These are phyloP conservation scores for Pythium apleroticum DNA, from an alignment of 352 stramenopile species.

Conservation along the genomic window DNA sequence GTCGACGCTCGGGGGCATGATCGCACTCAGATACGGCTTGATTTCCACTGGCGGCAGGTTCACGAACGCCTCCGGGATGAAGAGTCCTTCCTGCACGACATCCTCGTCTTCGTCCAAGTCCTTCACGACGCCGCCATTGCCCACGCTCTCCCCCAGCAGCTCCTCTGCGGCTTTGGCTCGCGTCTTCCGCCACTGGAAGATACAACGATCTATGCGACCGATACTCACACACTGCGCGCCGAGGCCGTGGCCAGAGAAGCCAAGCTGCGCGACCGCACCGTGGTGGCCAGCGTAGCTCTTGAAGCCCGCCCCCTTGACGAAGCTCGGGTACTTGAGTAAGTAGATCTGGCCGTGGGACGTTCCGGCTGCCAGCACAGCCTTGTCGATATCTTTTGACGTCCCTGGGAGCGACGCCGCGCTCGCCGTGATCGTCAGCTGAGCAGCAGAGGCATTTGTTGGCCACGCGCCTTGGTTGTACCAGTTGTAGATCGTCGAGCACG, in stretches of 20 bases:
- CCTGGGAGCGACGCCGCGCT: conserved; percentile 40
- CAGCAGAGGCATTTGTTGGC: conserved; percentile 32
- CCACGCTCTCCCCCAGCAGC: not conserved
- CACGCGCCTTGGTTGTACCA: conserved; percentile 77
- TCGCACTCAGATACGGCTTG: conserved; percentile 66
- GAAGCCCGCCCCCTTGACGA: conserved; percentile 52
- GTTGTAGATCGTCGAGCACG: conserved; percentile 73
- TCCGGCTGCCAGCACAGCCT: conserved; percentile 44
- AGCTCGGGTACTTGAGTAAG: conserved; percentile 61
- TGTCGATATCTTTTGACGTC: conserved; percentile 20
- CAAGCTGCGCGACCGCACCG: conserved; percentile 45
- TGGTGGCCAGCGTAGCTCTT: conserved; percentile 62
- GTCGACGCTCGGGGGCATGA: conserved; percentile 50
- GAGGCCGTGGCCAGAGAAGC: conserved; percentile 37
- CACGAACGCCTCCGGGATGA: conserved; percentile 57
- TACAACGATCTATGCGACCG: conserved; percentile 50
- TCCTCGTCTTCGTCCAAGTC: conserved; percentile 57
- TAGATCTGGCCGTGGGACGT: conserved; percentile 55
- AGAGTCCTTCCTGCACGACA: conserved; percentile 50
- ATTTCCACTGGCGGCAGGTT: conserved; percentile 50
- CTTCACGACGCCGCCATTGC: conserved; percentile 37
- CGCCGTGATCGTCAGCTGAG: conserved; percentile 44
- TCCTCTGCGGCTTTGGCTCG: conserved; percentile 21
- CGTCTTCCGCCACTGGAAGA: conserved; percentile 69
- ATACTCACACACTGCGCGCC: conserved; percentile 62